Base-by-base conservation (phyloP, 2,329 filamentous ascomycete genomes). In the Paecilomyces sp. region DNA sequence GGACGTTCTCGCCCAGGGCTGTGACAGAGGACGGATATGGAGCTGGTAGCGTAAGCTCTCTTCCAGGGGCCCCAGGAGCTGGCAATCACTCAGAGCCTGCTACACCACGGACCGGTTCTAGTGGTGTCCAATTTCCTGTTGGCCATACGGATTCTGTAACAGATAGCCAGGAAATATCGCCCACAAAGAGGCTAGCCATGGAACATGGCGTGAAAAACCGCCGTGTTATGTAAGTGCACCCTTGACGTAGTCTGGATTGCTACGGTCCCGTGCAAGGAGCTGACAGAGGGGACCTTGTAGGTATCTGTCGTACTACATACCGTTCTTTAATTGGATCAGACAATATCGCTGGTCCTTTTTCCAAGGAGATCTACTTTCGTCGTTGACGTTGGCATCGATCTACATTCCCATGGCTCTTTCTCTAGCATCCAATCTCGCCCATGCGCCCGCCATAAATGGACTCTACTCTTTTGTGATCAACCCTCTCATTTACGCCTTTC, bases 351-450 rank as follows among this genome's bases (percentile, higher is more conserved):
- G 86, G 83, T 84, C 85, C 3, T 96, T 90, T 75, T 75, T 97
- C 55, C 85, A 88, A 66, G 94, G 94, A 55, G 94, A 99, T 74
- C 77, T 97, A 18, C 81, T 96, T 13, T 89, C 93, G 8, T 92
- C 93, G 55, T 74, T 97, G 63, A 97, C 94, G n/a, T 88, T 99
- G 79, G 91, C 93, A n/a, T 96, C 92, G 28, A 94, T 99, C 78
- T 99, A 99, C 74, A 89, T 99, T 41, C 94, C 94, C 57, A 97
- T 99, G 92, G 89, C 92, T 0, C 83, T 99, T 13, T 97, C 94
- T 0, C 88, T 95, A 64, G 92, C 94, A 58, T 87, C 91, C 50
- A 97, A 97, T 70, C 86, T 99, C 51, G 92, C 89, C 5, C 94
- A 97, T 72, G 86, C 97, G 1, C 92, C 93, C 8, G 89, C 94